Conservation (phyloP, 2,329 filamentous ascomycete genomes). For the Chrysoporthe deuterocubensis region DNA sequence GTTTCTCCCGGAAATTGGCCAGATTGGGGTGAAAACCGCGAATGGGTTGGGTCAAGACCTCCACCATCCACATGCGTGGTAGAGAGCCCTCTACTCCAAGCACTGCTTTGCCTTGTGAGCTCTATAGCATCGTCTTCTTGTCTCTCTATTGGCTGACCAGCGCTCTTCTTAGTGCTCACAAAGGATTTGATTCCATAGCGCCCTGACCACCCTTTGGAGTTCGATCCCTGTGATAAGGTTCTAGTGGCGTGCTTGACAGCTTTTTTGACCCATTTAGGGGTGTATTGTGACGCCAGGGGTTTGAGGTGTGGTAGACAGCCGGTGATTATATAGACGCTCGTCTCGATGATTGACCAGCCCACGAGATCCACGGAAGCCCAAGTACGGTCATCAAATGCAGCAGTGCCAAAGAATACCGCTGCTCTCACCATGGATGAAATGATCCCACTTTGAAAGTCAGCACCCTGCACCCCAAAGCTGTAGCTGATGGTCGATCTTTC, state of each 20-base stretch:
- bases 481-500: too few species aligned
- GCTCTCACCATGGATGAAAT: constrained; percentile 33
- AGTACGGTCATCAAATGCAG: constrained; percentile 31
- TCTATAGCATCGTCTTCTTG: constrained; percentile 22
- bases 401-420: constrained; percentile 30
- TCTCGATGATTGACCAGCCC: constrained; percentile 35
- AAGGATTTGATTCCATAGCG: constrained; percentile 15
- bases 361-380: constrained; percentile 32
- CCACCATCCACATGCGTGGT: background rate
- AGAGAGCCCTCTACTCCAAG: background rate
- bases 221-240: background rate
- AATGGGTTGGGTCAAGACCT: background rate
- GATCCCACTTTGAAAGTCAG: constrained; percentile 31
- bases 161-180: constrained; percentile 8
- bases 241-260: constrained; percentile 4
- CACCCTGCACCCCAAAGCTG: too few species aligned
- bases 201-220: constrained; percentile 19
- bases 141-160: background rate
- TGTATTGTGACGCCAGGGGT: constrained; percentile 31
- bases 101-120: constrained; percentile 18
- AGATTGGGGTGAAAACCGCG: background rate
- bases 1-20: background rate
- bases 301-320: constrained; percentile 33
- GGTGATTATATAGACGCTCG: constrained; percentile 35
- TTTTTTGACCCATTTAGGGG: constrained; percentile 28